A percentile compares a stretch with the other conserved stretches of the same genome.
Conservation (phyloP, 2,329 filamentous ascomycete genomes). For the Penicillium sp. region DNA sequence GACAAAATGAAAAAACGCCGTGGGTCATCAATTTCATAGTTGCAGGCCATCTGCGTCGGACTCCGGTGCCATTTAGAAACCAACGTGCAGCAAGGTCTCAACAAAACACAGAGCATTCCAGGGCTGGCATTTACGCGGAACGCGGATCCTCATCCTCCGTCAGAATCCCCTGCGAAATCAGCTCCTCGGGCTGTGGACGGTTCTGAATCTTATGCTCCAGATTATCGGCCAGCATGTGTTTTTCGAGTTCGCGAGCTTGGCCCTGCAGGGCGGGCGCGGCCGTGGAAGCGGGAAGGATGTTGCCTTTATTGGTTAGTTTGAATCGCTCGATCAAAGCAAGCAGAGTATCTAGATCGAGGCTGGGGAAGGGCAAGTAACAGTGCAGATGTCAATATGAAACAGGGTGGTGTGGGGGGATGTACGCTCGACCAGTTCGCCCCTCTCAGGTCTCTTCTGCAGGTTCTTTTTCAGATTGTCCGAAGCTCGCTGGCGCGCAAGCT, state of each 20-base stretch:
- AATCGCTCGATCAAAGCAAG: too few relatives aligned
- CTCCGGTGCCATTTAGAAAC: too few relatives aligned
- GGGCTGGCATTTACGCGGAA: slow-evolving; percentile 6
- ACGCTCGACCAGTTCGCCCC: slow-evolving; percentile 75
- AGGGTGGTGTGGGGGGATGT: slow-evolving; percentile 29
- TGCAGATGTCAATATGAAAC: background rate
- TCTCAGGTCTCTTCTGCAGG: slow-evolving; percentile 58
- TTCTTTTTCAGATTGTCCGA: slow-evolving; percentile 60
- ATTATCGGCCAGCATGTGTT: slow-evolving; percentile 78
- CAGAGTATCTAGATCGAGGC: too few relatives aligned
- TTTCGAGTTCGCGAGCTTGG: slow-evolving; percentile 76
- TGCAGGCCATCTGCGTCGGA: background rate
- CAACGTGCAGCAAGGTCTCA: too few relatives aligned
- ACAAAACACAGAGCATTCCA: too few relatives aligned
- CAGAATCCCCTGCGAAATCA: slow-evolving; percentile 75
- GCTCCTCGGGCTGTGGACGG: slow-evolving; percentile 66
- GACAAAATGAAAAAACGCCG: background rate
- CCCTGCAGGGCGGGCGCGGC: slow-evolving; percentile 74
- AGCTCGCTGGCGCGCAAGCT: slow-evolving; percentile 59
- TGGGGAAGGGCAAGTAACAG: too few relatives aligned
- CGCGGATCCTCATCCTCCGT: slow-evolving; percentile 54
- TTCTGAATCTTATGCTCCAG: slow-evolving; percentile 81
- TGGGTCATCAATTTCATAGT: background rate
- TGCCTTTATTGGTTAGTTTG: slow-evolving; percentile 50
- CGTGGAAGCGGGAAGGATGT: slow-evolving; percentile 74